These are phyloP conservation scores for Podospora pseudopauciseta DNA, from an alignment of 495 filamentous ascomycete species.

Conservation along the genomic window DNA sequence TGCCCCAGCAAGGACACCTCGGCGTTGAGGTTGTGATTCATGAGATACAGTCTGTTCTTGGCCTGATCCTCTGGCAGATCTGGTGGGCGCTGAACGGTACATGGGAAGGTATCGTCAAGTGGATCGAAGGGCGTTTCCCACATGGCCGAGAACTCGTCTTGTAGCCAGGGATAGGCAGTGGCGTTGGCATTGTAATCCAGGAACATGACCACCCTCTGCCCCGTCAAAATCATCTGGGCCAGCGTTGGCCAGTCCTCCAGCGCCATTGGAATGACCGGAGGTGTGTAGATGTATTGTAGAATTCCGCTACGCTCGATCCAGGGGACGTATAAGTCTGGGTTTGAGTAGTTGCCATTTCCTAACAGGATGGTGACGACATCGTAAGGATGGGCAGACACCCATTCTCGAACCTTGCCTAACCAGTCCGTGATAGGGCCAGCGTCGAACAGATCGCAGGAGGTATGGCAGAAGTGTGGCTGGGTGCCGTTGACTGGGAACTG, in stretches of 20 bases:
- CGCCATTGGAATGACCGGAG: slow-evolving; percentile 62
- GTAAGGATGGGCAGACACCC: slow-evolving; percentile 75
- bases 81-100: slow-evolving; percentile 65
- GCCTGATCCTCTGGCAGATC: slow-evolving; percentile 51
- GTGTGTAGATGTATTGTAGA: slow-evolving; percentile 64
- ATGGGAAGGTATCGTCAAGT: slow-evolving; percentile 60
- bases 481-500: slow-evolving; percentile 43
- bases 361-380: slow-evolving; percentile 90
- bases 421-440: slow-evolving; percentile 73
- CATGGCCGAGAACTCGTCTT: slow-evolving; percentile 70
- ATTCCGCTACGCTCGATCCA: slow-evolving; percentile 65
- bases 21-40: slow-evolving; percentile 88
- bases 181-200: slow-evolving; percentile 83
- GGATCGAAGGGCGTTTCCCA: slow-evolving; percentile 79
- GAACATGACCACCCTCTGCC: slow-evolving; percentile 51
- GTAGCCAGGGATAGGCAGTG: slow-evolving; percentile 66
- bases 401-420: slow-evolving; percentile 62
- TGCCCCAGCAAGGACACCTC: slow-evolving; percentile 60
- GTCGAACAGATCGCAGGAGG: slow-evolving; percentile 73
- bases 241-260: slow-evolving; percentile 83
- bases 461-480: slow-evolving; percentile 66
- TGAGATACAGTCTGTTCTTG: slow-evolving; percentile 70
- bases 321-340: slow-evolving; percentile 40
- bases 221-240: slow-evolving; percentile 66
- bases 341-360: slow-evolving; percentile 71